These are phyloP conservation scores for Bromus sterilis DNA, from an alignment of 176 grass and related monocot species.

Conservation along the genomic window DNA sequence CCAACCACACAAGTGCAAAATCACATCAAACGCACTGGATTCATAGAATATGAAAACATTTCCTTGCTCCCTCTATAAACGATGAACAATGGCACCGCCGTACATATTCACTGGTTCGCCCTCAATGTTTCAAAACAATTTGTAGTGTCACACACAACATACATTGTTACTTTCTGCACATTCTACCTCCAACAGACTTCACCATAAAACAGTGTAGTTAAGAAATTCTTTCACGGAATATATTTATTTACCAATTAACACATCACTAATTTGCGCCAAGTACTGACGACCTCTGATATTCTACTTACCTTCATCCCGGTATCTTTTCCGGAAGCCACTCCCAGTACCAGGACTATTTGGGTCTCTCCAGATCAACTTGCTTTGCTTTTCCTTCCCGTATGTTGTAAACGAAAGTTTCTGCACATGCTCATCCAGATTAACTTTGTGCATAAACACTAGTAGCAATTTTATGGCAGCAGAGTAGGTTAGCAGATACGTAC, in stretches of 20 bases:
- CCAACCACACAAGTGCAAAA: not conserved
- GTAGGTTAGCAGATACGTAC: constrained; percentile 44
- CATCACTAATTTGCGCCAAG: not conserved
- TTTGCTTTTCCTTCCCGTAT: constrained; percentile 86
- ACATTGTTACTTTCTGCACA: not conserved
- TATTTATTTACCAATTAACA: constrained; percentile 12
- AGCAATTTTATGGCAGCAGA: not conserved
- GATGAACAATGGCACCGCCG: not conserved
- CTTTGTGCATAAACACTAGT: constrained; percentile 1
- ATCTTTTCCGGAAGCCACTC: constrained; percentile 58
- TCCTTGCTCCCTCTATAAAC: not conserved
- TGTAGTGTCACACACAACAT: not conserved
- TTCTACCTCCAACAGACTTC: not conserved
- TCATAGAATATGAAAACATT: not conserved
- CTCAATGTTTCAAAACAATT: not conserved
- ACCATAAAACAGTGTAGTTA: not conserved
- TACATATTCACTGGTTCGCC: not conserved
- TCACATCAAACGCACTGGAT: not conserved
- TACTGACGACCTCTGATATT: not conserved
- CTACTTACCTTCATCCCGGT: constrained; percentile 46
- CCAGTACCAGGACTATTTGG: constrained; percentile 51
- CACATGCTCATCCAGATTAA: constrained; percentile 17
- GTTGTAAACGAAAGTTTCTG: constrained; percentile 86
- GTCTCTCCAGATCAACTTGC: constrained; percentile 80
- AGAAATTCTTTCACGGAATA: constrained; percentile 8